Conservation (phyloP, 75 land plant genomes). For the Cunninghamia lanceolata region DNA sequence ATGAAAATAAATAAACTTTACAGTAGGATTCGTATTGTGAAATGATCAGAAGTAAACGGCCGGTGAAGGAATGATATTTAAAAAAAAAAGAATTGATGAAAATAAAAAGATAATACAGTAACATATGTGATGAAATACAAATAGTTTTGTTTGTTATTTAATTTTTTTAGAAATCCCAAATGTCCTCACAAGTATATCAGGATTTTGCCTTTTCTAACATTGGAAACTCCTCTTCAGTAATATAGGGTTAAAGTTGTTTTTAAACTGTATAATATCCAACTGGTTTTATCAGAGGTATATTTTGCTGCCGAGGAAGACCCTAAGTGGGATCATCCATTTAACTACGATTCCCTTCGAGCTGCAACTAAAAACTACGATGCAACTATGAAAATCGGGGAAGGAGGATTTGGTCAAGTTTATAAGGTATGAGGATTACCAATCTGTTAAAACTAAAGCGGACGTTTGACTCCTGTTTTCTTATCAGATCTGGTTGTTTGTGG, state of each 20-base stretch:
- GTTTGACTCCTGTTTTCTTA: not conserved
- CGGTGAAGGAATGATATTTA: too few relatives aligned
- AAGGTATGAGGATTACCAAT: not conserved
- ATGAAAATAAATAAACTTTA: not conserved
- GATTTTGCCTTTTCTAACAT: too few relatives aligned
- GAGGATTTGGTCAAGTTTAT: constrained; percentile 18
- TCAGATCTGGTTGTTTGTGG: not conserved
- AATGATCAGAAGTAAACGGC: too few relatives aligned
- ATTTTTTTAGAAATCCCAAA: too few relatives aligned
- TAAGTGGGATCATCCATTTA: not conserved
- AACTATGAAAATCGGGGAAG: constrained; percentile 6
- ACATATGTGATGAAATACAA: too few relatives aligned
- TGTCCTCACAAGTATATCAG: too few relatives aligned
- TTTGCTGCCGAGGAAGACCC: not conserved
- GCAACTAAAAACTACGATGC: not conserved
- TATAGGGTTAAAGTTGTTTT: too few relatives aligned
- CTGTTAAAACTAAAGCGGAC: not conserved
- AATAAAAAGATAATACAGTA: too few relatives aligned
- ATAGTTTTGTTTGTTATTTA: too few relatives aligned
- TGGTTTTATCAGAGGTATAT: not conserved
- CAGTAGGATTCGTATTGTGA: not conserved
- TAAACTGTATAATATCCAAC: too few relatives aligned
- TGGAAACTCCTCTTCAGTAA: too few relatives aligned
- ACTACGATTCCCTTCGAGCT: not conserved
- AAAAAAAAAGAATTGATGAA: too few relatives aligned